Conservation (phyloP, 345 rosid species). For the Nasturtium officinale region DNA sequence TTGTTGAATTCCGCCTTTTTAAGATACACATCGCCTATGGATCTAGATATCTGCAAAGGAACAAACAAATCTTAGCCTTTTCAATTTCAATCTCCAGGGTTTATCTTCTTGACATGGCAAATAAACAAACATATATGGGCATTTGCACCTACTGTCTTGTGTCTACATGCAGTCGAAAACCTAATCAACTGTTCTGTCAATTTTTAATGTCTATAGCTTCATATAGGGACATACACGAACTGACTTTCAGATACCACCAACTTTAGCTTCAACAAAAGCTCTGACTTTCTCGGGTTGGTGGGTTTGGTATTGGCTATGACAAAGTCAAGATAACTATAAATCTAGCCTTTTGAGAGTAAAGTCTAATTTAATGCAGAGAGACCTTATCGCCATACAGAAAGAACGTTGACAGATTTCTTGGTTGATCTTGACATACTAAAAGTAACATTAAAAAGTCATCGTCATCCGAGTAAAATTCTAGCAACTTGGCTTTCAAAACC, state of each 20-base stretch:
- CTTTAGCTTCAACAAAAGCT: background rate
- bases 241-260: conserved; percentile 5
- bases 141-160: background rate
- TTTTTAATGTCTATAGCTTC: background rate
- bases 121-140: conserved; percentile 10
- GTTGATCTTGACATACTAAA: conserved; percentile 12
- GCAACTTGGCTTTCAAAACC: conserved; percentile 10
- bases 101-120: conserved; percentile 3
- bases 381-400: background rate
- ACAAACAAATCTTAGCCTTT: conserved; percentile 8
- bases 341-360: background rate
- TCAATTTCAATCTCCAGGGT: background rate
- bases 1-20: conserved; percentile 87
- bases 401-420: background rate
- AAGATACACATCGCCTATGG: conserved; percentile 89
- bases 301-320: conserved; percentile 6
- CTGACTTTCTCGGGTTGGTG: conserved; percentile 12
- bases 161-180: background rate
- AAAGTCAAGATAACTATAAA: conserved; percentile 21
- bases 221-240: conserved; percentile 5
- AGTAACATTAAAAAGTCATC: background rate
- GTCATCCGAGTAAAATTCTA: background rate
- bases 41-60: conserved; percentile 74
- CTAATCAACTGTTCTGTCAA: background rate
- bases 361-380: background rate